A percentile compares a stretch with the other conserved stretches of the same genome.
Evolutionary conservation across 2,329 filamentous ascomycete genomes (phyloP).

Genomic region (Sporothrix pallida): DNA sequence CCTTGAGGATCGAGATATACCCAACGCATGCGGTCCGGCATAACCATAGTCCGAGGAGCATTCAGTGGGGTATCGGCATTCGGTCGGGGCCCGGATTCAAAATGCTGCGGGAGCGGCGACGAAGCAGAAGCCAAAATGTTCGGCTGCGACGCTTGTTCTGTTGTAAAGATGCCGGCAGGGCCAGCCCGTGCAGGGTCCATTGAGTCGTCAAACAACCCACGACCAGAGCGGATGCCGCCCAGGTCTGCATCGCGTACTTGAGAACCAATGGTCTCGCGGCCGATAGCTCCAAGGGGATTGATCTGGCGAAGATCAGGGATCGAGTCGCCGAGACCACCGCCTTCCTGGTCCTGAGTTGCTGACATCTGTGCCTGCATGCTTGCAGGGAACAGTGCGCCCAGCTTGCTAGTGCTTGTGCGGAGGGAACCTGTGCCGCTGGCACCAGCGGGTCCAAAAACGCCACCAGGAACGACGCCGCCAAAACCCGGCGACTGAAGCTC

Average conservation of each 20-base stretch:
- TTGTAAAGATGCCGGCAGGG: conserved; percentile 27
- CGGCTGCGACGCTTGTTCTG: conserved; percentile 42
- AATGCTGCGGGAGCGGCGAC: conserved; percentile 33
- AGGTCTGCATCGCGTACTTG: conserved; percentile 61
- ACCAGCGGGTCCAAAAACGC: conserved; percentile 46
- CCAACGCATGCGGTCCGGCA: conserved; percentile 99
- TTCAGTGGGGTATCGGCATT: conserved; percentile 49
- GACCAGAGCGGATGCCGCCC: conserved; percentile 61
- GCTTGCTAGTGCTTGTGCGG: conserved; percentile 73
- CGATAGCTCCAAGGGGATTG: conserved; percentile 70
- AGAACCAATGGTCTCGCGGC: conserved; percentile 63
- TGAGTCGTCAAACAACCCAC: conserved; percentile 38
- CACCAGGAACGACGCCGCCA: conserved; percentile 56
- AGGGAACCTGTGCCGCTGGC: conserved; percentile 65
- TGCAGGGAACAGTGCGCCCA: conserved; percentile 84
- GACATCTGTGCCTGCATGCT: conserved; percentile 89
- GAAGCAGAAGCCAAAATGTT: conserved; percentile 32
- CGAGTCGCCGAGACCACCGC: conserved; percentile 63
- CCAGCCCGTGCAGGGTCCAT: conserved; percentile 32
- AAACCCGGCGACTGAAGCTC: conserved; percentile 79
- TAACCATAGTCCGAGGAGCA: conserved; percentile 90
- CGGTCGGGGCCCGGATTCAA: conserved; percentile 53
- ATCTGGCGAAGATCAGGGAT: conserved; percentile 64
- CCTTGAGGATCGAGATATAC: conserved; percentile 96
- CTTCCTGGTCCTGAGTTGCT: conserved; percentile 62